Evolutionary conservation across 1,284 basidiomycete genomes (phyloP), one percentile per base, ranked within the genome.

Genomic region (Cerrena zonata): DNA sequence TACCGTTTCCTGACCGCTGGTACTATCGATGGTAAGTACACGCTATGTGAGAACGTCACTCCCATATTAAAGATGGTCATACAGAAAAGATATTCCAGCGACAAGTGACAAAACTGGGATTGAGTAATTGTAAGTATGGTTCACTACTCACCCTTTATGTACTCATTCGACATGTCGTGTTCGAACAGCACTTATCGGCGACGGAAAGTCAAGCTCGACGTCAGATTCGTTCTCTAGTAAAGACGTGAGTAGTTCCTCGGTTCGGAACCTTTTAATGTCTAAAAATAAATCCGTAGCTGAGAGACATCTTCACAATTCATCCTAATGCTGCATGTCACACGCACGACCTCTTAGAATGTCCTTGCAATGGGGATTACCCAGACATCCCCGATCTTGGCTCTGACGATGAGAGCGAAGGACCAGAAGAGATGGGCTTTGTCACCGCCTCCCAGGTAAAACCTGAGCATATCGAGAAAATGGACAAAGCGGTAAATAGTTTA

Each of bases 21-120:
- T 2, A 78, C 86, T 2, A 91, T 91, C 51, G 87, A 89, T 62
- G 86, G 86, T 80, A 65, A 43, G 64, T 48, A 21, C n/a, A n/a
- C n/a, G n/a, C n/a, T n/a, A 21, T 19, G 10, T 37, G 47, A 3
- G 19, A 23, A 22, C n/a, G 45, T 15, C 27, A 19, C 4, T 30
- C 13, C 45, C 41, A 46, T 30, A n/a, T n/a, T n/a, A n/a, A n/a
- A n/a, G n/a, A n/a, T n/a, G n/a, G n/a, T n/a, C n/a, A n/a, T 54
- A 37, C 57, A 88, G 87, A 91, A 67, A 91, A 91, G 67, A 91
- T 91, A 18, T 91, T 80, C 60, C 89, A 97, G 68, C 80, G 96
- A 45, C 95, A 98, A 68, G 82, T 98, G 23, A 97, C 91, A n/a
- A 99, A 99, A 69, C 79, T 93, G 13, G 94, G 92, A 1, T 69